These are phyloP conservation scores for Ophiostoma ulmi DNA, from an alignment of 2,329 filamentous ascomycete species.

Conservation along the genomic window DNA sequence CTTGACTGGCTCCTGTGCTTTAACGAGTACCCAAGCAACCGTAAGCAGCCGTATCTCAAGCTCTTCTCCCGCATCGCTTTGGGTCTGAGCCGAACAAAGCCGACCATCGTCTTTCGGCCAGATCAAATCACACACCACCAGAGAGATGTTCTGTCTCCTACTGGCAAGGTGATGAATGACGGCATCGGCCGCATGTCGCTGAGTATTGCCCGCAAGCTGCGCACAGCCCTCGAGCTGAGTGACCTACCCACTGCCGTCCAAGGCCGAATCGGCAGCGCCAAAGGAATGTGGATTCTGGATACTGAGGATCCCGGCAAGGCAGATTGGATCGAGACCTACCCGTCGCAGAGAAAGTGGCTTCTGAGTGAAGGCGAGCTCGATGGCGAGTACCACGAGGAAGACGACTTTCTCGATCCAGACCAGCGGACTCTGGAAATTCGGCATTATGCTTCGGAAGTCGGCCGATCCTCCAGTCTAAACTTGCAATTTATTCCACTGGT, in stretches of 20 bases:
- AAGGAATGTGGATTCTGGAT: slow-evolving; percentile 69
- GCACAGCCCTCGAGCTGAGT: slow-evolving; percentile 44
- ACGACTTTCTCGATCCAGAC: slow-evolving; percentile 42
- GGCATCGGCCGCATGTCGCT: slow-evolving; percentile 63
- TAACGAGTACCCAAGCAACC: slow-evolving; percentile 38
- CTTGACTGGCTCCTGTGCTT: slow-evolving; percentile 49
- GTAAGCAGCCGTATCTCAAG: slow-evolving; percentile 47
- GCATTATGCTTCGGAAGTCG: slow-evolving; percentile 42
- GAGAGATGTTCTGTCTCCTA: slow-evolving; percentile 39
- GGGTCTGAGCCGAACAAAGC: slow-evolving; percentile 50
- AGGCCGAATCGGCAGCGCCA: slow-evolving; percentile 65
- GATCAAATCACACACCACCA: slow-evolving; percentile 42
- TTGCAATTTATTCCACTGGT: slow-evolving; percentile 65
- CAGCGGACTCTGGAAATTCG: slow-evolving; percentile 64
- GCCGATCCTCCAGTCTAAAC: slow-evolving; percentile 54
- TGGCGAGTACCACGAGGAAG: slow-evolving; percentile 2
- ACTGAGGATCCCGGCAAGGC: slow-evolving; percentile 41
- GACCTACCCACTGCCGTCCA: slow-evolving; percentile 62
- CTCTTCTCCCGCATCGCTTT: slow-evolving; percentile 52
- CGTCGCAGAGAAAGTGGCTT: slow-evolving; percentile 65
- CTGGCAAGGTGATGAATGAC: slow-evolving; percentile 55
- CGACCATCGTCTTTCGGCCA: slow-evolving; percentile 43
- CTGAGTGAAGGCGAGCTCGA: slow-evolving; percentile 27
- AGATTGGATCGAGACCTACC: slow-evolving; percentile 62
- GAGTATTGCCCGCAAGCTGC: slow-evolving; percentile 51